Evolutionary conservation across 2,329 filamentous ascomycete species (phyloP), one percentile per base, ranked within the genome.

Genomic region (Talaromyces rugulosus): DNA sequence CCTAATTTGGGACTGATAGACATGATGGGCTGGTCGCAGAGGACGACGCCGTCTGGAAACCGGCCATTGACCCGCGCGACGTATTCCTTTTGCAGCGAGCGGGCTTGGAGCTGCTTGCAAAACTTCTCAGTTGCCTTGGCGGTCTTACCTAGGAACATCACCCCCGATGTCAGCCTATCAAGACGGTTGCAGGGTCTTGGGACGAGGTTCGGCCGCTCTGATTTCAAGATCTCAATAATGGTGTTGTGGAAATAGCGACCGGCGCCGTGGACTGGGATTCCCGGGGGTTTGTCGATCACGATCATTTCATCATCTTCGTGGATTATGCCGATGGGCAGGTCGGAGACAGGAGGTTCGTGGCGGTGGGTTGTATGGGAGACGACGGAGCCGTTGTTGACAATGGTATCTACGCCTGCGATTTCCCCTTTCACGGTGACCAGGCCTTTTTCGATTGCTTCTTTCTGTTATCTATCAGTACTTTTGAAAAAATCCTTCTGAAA

Each of bases 81-180:
- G 71, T 99, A 99, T 75, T 99, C 95, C 74, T 99, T 99, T 68
- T 92, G 88, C 42, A 99, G 91, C 0, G 89, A 94, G 40, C 95
- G 85, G 5, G 84, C 85, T 67, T 87, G 85, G 62, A 99, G 91
- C 75, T 96, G 90, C 50, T 83, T 79, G 60, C 88, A 87, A 67
- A 99, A 83, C 34, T 82, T 82, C 66, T 94, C 91, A 0, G 95
- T 94, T 0, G 90, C 91, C 70, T 87, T 85, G 42, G 88, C 83
- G 65, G 91, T 87, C 78, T 99, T 99, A 31, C 89, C 95, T 68
- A 99, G 88, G 75, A 99, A 99, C 94, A 99, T 98, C 73, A 99
- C 90, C 56, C 95, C 95, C 69, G 92, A 96, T 0, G 95, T 99
- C 69, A 99, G 80, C 58, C 95, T 84, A 74, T 99, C 95, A 31